Evolutionary conservation across 768 basidiomycete genomes (phyloP), one percentile per base, ranked within the genome.

Genomic region (Pleurotus giganteus): DNA sequence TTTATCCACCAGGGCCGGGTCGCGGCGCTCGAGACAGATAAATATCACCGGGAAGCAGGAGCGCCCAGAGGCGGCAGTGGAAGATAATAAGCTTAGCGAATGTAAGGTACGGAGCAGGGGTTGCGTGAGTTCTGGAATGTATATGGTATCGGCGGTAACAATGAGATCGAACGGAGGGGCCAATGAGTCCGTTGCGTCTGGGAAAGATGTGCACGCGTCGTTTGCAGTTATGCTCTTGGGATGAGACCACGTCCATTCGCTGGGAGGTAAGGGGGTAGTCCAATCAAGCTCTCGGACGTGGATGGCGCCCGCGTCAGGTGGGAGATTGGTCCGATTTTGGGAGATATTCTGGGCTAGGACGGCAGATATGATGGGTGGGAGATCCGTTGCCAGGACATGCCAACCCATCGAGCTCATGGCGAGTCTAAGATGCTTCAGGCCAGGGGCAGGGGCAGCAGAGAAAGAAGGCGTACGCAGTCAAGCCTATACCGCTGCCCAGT

Each of bases 101-200:
- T 78, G 78, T 4, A 94, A 68, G 15, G 91, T 83, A 52, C 82
- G 79, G 23, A 94, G 78, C 47, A 95, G 82, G 0, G 90, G 92
- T 13, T 74, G 64, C 29, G 86, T 68, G 43, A 94, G 84, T 3
- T 78, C 71, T 2, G 74, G 62, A 24, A 74, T 66, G 67, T 94
- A 95, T 34, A 94, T 71, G 0, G 94, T 95, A 69, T 96, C 94
- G 50, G 93, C 86, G 9, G 91, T 83, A 50, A 89, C 67, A 59
- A 97, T 85, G 61, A 93, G 75, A 68, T 91, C 85, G 72, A 87
- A 89, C 1, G 84, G 85, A 6, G 85, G 81, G 15, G 60, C 60
- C 12, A 83, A 72, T n/a, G 46, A 26, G 39, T 66, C 58, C 32
- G 58, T 31, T 57, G 42, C 57, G 11, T 45, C 41, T 19, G 53